phyloP scores from a whole-genome alignment of 1,139 yeast species.

The Candida dubliniensis region DNA sequence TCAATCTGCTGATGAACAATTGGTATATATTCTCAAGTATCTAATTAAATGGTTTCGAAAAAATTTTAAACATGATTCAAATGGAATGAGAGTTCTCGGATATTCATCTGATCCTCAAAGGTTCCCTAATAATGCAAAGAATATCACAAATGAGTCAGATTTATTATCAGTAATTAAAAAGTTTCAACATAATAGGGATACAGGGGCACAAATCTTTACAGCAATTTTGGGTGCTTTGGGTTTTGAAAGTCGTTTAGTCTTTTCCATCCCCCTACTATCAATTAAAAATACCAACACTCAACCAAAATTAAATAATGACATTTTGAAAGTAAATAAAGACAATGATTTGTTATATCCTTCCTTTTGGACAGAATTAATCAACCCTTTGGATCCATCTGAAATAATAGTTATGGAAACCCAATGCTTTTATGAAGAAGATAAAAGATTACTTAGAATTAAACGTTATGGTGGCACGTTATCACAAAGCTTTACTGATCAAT shows the following conservation, averaged over 20 bases:
- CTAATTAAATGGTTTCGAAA: constrained; percentile 40
- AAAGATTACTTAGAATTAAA: constrained; percentile 25
- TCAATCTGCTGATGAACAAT: constrained; percentile 20
- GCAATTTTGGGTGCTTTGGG: constrained; percentile 33
- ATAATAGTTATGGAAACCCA: constrained; percentile 31
- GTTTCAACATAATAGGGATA: constrained; percentile 38
- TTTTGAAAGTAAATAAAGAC: constrained; percentile 29
- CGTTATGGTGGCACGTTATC: constrained; percentile 15
- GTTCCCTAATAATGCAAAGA: constrained; percentile 22
- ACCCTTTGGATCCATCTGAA: constrained; percentile 31
- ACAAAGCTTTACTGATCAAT: constrained; percentile 19
- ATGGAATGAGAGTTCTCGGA: constrained; percentile 38
- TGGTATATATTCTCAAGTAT: constrained; percentile 35
- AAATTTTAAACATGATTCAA: constrained; percentile 33
- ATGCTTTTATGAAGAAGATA: constrained; percentile 33
- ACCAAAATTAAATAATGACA: constrained; percentile 25
- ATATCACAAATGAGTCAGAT: constrained; percentile 15
- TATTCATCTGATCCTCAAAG: constrained; percentile 21
- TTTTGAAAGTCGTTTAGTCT: constrained; percentile 33
- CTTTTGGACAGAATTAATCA: constrained; percentile 42
- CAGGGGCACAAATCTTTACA: constrained; percentile 39
- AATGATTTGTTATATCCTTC: constrained; percentile 40
- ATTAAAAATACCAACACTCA: constrained; percentile 19
- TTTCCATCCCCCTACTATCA: constrained; percentile 35
- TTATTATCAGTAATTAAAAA: constrained; percentile 21